Percentiles rank a stretch among this genome's conserved stretches.
These are phyloP conservation scores for Aspergillus ibericus DNA, from an alignment of 2,329 filamentous ascomycete genomes.

Conservation along the genomic window DNA sequence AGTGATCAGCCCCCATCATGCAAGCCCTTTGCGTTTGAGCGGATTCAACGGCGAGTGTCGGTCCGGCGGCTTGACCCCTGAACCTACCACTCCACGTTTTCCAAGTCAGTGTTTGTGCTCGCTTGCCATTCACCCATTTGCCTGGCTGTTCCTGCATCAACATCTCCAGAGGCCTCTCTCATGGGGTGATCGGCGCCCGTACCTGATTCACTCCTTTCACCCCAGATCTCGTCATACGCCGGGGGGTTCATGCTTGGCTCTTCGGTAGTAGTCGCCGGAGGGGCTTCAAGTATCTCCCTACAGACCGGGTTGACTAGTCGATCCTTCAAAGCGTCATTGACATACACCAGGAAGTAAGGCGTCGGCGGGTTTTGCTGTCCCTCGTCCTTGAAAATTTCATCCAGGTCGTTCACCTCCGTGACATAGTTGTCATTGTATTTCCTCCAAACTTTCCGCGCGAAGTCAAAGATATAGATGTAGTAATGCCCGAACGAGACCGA, in stretches of 20 bases:
- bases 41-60: constrained; percentile 27
- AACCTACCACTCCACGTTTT: constrained; percentile 31
- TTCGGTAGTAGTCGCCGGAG: constrained; percentile 12
- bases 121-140: constrained; percentile 12
- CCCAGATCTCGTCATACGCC: constrained; percentile 29
- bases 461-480: constrained; percentile 95
- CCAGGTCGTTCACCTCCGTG: constrained; percentile 62
- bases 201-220: constrained; percentile 27
- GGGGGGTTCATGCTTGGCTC: constrained; percentile 33
- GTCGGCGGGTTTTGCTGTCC: constrained; percentile 65
- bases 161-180: constrained; percentile 7
- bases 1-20: constrained; percentile 14
- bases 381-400: constrained; percentile 68
- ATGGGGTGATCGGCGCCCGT: constrained; percentile 23
- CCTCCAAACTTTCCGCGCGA: constrained; percentile 76
- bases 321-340: constrained; percentile 66
- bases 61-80: constrained; percentile 13
- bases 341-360: constrained; percentile 80
- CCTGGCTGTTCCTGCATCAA: constrained; percentile 9
- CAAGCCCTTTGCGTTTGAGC: constrained; percentile 37
- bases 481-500: constrained; percentile 77
- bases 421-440: constrained; percentile 92
- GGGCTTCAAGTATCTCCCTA: constrained; percentile 40
- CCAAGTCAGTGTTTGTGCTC: constrained; percentile 25
- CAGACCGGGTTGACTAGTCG: constrained; percentile 59